These are phyloP conservation scores for Lipomyces mesembrius DNA, from an alignment of 805 yeast genomes.

Conservation along the genomic window DNA sequence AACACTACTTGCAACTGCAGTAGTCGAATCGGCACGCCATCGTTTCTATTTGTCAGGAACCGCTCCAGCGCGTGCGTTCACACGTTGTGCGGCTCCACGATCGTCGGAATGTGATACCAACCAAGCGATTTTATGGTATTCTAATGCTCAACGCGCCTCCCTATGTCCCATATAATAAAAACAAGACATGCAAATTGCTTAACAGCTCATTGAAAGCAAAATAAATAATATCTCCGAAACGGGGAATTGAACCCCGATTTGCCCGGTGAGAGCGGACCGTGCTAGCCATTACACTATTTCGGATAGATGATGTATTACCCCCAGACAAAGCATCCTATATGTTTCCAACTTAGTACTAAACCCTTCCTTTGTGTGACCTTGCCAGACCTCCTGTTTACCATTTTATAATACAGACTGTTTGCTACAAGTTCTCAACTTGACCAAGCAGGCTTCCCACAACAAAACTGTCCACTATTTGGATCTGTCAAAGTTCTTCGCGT, in stretches of 20 bases:
- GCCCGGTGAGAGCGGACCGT: conserved; percentile 32
- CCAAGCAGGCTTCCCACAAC: not conserved
- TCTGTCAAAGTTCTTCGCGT: not conserved
- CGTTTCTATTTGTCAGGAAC: not conserved
- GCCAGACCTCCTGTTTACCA: not conserved
- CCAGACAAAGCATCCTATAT: too few relatives aligned
- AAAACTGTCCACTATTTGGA: not conserved
- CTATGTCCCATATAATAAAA: too few relatives aligned
- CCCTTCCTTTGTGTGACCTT: not conserved
- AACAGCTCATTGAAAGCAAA: not conserved
- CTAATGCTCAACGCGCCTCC: too few relatives aligned
- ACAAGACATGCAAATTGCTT: too few relatives aligned
- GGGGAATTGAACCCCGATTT: conserved; percentile 29
- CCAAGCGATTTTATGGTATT: not conserved
- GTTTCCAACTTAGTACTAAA: not conserved
- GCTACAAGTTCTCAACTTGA: not conserved
- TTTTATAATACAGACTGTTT: not conserved
- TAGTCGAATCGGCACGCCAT: too few relatives aligned
- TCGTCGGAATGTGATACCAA: not conserved
- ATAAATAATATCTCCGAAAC: conserved; percentile 16
- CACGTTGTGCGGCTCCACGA: not conserved
- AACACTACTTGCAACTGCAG: not conserved
- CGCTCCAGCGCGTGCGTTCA: not conserved
- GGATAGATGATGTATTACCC: conserved; percentile 1
- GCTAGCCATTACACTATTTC: conserved; percentile 30